A percentile compares a stretch with the other conserved stretches of the same genome.
Conservation (phyloP, 2,329 filamentous ascomycete genomes). For the Incumbomyces delicatus region DNA sequence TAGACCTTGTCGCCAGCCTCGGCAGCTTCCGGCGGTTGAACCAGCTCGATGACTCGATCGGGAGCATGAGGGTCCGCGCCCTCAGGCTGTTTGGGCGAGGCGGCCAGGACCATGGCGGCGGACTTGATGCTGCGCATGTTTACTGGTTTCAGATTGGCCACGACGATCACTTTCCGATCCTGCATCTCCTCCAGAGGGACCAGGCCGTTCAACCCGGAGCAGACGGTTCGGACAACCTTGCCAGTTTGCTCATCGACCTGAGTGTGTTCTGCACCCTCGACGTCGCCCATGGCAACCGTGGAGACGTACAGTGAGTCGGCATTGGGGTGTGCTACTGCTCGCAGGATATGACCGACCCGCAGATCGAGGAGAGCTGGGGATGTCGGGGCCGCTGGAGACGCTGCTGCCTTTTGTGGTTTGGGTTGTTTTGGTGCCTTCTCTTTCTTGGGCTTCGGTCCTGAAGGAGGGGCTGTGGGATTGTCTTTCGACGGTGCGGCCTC, state of each 20-base stretch:
- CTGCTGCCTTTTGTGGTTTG: constrained; percentile 61
- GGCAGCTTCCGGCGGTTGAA: constrained; percentile 66
- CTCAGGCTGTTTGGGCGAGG: constrained; percentile 64
- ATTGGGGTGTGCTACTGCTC: constrained; percentile 90
- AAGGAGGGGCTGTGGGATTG: constrained; percentile 34
- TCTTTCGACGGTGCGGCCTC: constrained; percentile 12
- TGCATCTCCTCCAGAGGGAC: constrained; percentile 95
- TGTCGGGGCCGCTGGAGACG: constrained; percentile 58
- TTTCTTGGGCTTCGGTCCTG: constrained; percentile 49
- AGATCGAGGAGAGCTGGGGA: constrained; percentile 86
- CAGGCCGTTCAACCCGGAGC: constrained; percentile 89
- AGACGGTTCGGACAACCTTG: constrained; percentile 86
- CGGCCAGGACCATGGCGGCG: constrained; percentile 85
- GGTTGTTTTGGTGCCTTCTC: constrained; percentile 50
- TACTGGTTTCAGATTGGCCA: constrained; percentile 97
- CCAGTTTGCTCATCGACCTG: constrained; percentile 69
- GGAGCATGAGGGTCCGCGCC: constrained; percentile 80
- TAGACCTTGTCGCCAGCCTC: constrained; percentile 78
- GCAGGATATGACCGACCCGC: constrained; percentile 92
- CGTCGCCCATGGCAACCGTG: constrained; percentile 88
- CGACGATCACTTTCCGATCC: constrained; percentile 83
- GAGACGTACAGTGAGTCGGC: constrained; percentile 93
- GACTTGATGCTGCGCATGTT: constrained; percentile 91
- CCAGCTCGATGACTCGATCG: constrained; percentile 68
- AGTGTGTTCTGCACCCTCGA: constrained; percentile 76